These are phyloP conservation scores for Pseudozyma hubeiensis DNA, from an alignment of 1,284 basidiomycete genomes.

Conservation along the genomic window DNA sequence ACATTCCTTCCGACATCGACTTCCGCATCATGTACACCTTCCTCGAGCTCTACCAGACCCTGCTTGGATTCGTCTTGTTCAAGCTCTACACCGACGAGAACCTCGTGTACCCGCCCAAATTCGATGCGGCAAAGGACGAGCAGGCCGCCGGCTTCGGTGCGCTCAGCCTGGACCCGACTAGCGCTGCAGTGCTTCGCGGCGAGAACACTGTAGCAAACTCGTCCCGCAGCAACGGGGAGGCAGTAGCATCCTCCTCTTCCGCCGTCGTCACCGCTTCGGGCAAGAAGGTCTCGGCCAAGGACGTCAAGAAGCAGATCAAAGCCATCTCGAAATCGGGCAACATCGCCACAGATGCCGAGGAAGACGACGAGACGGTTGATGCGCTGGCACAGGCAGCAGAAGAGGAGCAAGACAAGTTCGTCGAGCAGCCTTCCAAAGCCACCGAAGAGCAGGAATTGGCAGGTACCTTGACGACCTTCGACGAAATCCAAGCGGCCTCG, in stretches of 20 bases:
- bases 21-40: conserved; percentile 98
- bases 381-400: conserved; percentile 20
- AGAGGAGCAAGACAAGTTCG: conserved; percentile 50
- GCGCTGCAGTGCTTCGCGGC: conserved; percentile 61
- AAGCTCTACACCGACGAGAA: conserved; percentile 96
- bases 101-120: conserved; percentile 91
- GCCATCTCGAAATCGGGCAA: conserved; percentile 67
- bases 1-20: conserved; percentile 92
- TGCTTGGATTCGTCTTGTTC: conserved; percentile 95
- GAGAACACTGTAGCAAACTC: conserved; percentile 31
- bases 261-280: conserved; percentile 51
- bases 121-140: conserved; percentile 87
- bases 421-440: conserved; percentile 73
- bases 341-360: conserved; percentile 37
- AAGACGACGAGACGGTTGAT: conserved; percentile 36
- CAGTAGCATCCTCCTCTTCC: conserved; percentile 25
- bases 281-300: conserved; percentile 71
- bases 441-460: conserved; percentile 70
- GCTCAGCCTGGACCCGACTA: conserved; percentile 78
- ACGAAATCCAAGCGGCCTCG: conserved; percentile 71
- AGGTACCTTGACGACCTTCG: conserved; percentile 79
- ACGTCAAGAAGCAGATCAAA: conserved; percentile 72
- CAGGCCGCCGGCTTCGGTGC: conserved; percentile 85
- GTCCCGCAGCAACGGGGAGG: conserved; percentile 20
- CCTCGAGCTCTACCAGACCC: conserved; percentile 96